These are phyloP conservation scores for Streptanthus diversifolius DNA, from an alignment of 345 rosid species.

Conservation along the genomic window DNA sequence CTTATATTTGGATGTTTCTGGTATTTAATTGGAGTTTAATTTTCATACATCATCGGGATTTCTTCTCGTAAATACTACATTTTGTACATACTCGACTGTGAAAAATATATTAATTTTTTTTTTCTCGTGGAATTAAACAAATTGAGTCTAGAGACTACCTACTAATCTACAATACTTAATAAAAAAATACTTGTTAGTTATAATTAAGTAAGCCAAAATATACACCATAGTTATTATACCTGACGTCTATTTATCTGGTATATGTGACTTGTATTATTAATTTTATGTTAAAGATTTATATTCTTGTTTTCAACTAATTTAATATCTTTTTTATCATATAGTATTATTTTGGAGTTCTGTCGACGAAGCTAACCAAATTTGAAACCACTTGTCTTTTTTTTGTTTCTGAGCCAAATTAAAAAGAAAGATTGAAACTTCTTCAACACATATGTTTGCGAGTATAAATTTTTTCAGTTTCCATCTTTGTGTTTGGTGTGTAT, in stretches of 20 bases:
- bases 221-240: neutral
- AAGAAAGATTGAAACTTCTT: neutral
- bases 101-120: neutral
- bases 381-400: neutral
- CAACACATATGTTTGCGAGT: neutral
- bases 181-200: neutral
- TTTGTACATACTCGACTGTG: constrained; percentile 13
- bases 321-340: too few species aligned
- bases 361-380: neutral
- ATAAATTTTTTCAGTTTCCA: neutral
- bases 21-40: neutral
- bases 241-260: neutral
- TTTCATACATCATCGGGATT: constrained; percentile 4
- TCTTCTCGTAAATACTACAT: constrained; percentile 23
- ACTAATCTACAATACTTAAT: neutral
- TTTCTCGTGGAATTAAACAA: neutral
- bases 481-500: neutral
- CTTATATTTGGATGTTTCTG: constrained; percentile 17
- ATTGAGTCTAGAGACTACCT: neutral
- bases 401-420: neutral
- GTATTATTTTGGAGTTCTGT: neutral
- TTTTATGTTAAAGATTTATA: neutral
- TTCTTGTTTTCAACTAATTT: too few species aligned
- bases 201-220: neutral
- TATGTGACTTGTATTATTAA: neutral